Evolutionary conservation across 495 filamentous ascomycete genomes (phyloP), one percentile per base, ranked within the genome.

Genomic region (Schizothecium vesticola): DNA sequence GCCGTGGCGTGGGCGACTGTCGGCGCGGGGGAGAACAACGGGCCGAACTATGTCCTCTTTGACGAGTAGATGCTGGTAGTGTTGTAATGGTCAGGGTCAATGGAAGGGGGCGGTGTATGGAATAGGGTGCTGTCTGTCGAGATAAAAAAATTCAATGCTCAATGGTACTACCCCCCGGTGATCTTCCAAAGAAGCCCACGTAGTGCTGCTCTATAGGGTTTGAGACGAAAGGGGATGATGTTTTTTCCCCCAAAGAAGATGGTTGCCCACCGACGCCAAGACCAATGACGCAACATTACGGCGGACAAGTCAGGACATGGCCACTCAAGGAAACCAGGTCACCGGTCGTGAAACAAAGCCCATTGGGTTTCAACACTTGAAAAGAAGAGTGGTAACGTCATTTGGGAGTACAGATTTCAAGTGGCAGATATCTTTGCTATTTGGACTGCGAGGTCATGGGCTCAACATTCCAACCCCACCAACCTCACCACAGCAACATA

Each of bases 1-100:
- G 75, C 79, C 64, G 73, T 83, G 13, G 85, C 80, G n/a, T 67
- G 78, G 63, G 74, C 86, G 26, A 67, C 63, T 4, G 71, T 73
- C 1, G 71, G 71, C 5, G 65, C 58, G 1, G 71, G 71, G 7
- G 65, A 25, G 13, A 65, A 63, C 63, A 73, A 73, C 51, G 71
- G 71, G 24, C 71, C 71, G 5, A 73, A 73, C 59, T 73, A 73
- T 63, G 71, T 69, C 11, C 59, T 73, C 22, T 73, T 73, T 56
- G 59, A 69, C 31, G 71, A 73, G 63, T 70, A 73, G 56, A 33
- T 28, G 58, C 3, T 59, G 13, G 62, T 5, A 7, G 22, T 33
- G 16, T 56, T 28, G 43, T 24, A 64, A 64, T 59, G 43, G 43
- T n/a, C 19, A 8, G 43, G 5, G 33, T 0, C 28, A 29, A 29